Evolutionary conservation across 306 rosid genomes (phyloP).

Genomic region (Gleditsia sinensis): DNA sequence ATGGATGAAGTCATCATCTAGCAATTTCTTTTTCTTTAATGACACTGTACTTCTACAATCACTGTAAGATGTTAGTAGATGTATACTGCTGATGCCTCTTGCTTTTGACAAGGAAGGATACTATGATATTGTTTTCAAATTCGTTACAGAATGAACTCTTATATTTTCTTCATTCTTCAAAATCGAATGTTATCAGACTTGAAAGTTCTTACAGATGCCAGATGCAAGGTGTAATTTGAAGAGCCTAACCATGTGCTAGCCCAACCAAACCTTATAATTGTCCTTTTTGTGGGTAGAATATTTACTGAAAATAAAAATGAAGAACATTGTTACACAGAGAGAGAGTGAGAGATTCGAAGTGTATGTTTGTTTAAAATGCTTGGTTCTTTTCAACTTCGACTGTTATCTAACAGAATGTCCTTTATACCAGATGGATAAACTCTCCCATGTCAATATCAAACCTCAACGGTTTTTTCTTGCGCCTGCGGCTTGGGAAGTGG

Average conservation of each 20-base stretch:
- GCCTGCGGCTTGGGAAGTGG: constrained; percentile 89
- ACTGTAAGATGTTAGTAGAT: background rate
- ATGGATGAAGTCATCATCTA: background rate
- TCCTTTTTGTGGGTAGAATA: background rate
- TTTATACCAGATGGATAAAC: constrained; percentile 68
- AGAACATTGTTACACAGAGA: background rate
- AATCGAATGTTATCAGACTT: background rate
- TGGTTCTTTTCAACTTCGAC: constrained; percentile 24
- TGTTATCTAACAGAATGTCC: constrained; percentile 29
- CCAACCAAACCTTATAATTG: background rate
- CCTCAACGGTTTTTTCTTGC: constrained; percentile 85
- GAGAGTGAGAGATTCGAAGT: background rate
- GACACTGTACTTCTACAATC: background rate
- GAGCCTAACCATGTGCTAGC: background rate
- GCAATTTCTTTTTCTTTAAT: background rate
- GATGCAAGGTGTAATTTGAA: background rate
- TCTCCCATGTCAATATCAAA: constrained; percentile 48
- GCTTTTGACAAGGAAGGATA: background rate
- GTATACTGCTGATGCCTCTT: background rate
- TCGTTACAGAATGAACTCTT: background rate
- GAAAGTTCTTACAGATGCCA: background rate
- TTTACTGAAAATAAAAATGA: background rate
- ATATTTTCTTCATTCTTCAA: background rate
- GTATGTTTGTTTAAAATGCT: background rate
- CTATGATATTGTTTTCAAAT: background rate